Evolutionary conservation across 2,329 filamentous ascomycete species (phyloP).

Genomic region (Trichoderma polysporum): DNA sequence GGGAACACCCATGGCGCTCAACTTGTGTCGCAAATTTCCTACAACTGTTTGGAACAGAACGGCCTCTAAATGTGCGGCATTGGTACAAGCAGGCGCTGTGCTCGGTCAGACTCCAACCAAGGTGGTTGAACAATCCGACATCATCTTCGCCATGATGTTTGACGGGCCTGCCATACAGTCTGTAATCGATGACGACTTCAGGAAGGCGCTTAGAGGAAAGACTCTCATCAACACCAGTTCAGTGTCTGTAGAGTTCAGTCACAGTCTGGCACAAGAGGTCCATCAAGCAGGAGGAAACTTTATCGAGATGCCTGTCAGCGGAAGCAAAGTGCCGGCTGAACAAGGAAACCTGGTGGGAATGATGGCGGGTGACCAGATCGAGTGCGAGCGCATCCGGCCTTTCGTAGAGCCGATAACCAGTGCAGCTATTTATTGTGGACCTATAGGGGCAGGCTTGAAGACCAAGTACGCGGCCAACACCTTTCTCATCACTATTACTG

Average conservation of each 20-base stretch:
- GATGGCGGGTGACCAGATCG: conserved; percentile 32
- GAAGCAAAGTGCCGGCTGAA: conserved; percentile 36
- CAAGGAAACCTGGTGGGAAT: conserved; percentile 36
- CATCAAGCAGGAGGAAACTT: conserved; percentile 30
- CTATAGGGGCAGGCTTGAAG: conserved; percentile 33
- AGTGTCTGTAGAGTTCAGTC: conserved; percentile 30
- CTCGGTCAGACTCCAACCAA: conserved; percentile 28
- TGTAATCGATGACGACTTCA: conserved; percentile 29
- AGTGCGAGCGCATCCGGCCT: conserved; percentile 28
- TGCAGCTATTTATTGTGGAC: conserved; percentile 36
- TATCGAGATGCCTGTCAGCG: conserved; percentile 39
- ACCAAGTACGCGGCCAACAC: conserved; percentile 36
- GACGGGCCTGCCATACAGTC: conserved; percentile 29
- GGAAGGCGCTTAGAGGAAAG: conserved; percentile 30
- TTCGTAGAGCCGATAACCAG: conserved; percentile 30
- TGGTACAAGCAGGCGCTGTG: conserved; percentile 26
- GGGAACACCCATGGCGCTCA: conserved; percentile 37
- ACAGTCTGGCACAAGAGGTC: conserved; percentile 27
- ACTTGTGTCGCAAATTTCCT: conserved; percentile 30
- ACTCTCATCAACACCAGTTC: conserved; percentile 35
- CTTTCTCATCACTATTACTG: conserved; percentile 33
- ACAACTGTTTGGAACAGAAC: conserved; percentile 36
- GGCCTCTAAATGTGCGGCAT: conserved; percentile 28
- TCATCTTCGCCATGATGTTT: conserved; percentile 36
- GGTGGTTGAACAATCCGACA: conserved; percentile 30